Evolutionary conservation across 2,329 filamentous ascomycete genomes (phyloP).

Genomic region (Didymella segeticola): DNA sequence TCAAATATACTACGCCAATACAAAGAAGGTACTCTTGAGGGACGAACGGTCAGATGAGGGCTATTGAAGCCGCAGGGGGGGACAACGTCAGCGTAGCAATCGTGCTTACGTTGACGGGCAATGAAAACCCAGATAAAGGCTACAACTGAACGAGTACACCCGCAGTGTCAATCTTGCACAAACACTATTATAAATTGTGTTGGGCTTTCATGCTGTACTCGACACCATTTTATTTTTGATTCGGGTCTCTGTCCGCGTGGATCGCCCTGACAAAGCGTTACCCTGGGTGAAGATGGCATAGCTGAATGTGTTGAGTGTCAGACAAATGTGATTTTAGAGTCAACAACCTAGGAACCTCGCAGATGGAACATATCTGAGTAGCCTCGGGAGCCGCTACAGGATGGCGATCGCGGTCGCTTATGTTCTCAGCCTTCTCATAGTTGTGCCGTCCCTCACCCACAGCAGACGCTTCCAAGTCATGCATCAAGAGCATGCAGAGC

Average conservation of each 20-base stretch:
- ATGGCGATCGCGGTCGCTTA: slow-evolving; percentile 1
- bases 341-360: not conserved
- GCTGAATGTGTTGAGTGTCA: not conserved
- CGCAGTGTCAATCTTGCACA: not conserved
- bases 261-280: not conserved
- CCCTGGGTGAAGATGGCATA: not conserved
- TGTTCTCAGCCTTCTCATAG: not conserved
- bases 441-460: not conserved
- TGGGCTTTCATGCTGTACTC: not conserved
- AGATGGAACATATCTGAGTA: not conserved
- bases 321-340: not conserved
- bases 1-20: slow-evolving; percentile 6
- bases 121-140: not conserved
- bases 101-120: not conserved
- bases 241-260: not conserved
- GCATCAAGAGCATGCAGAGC: not conserved
- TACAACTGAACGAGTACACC: not conserved
- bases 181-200: not conserved
- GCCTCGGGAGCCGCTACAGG: not conserved
- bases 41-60: not conserved
- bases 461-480: not conserved
- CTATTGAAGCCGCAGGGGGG: not conserved
- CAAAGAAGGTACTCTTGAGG: slow-evolving; percentile 2
- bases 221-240: not conserved
- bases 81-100: not conserved